These are phyloP conservation scores for Aspergillus costaricaensis DNA, from an alignment of 2,329 filamentous ascomycete genomes.

Conservation along the genomic window DNA sequence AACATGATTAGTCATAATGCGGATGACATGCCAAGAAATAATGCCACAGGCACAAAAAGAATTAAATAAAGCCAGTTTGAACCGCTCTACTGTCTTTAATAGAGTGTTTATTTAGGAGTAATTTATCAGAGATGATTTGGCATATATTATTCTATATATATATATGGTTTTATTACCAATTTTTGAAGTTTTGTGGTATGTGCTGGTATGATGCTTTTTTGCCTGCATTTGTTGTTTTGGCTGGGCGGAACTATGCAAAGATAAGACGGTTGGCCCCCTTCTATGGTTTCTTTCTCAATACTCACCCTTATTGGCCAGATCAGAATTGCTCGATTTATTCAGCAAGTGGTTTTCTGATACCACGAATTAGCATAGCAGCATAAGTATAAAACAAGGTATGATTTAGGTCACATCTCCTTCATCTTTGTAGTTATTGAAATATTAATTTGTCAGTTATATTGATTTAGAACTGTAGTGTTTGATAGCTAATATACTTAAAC, in stretches of 20 bases:
- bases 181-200: not conserved
- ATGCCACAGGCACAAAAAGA: not conserved
- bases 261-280: not conserved
- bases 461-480: not conserved
- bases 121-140: not conserved
- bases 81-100: not conserved
- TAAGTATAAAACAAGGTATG: not conserved
- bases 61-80: not conserved
- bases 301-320: not conserved
- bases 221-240: not conserved
- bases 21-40: not conserved
- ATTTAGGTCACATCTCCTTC: not conserved
- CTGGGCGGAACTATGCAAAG: not conserved
- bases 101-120: not conserved
- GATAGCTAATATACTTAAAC: not conserved
- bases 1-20: not conserved
- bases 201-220: not conserved
- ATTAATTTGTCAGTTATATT: not conserved
- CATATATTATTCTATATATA: not conserved
- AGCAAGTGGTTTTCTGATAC: not conserved
- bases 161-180: not conserved
- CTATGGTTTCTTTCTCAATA: not conserved
- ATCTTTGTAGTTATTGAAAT: not conserved
- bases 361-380: not conserved
- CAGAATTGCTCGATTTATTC: not conserved